A percentile compares a stretch with the other conserved stretches of the same genome.
Evolutionary conservation across 2,329 filamentous ascomycete species (phyloP).

Genomic region (Paecilomyces formosus): DNA sequence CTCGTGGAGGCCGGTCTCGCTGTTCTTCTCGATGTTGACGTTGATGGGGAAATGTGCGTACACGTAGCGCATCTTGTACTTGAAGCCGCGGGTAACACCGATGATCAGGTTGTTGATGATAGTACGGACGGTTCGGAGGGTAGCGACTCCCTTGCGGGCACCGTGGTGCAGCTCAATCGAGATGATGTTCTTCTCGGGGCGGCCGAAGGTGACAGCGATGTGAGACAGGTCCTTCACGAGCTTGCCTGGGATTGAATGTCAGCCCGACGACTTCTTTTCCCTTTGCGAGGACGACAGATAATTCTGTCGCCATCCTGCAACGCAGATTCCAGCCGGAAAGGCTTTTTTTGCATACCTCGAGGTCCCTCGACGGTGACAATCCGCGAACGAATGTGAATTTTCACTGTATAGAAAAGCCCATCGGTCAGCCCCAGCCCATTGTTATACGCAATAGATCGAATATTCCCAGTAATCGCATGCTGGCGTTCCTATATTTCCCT

Average conservation of each 20-base stretch:
- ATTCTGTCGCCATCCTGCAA: slow-evolving; percentile 4
- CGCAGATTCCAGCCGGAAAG: slow-evolving; percentile 6
- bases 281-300: slow-evolving; percentile 3
- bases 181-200: slow-evolving; percentile 78
- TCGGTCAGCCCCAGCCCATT: slow-evolving; percentile 17
- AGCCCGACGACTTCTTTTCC: slow-evolving; percentile 12
- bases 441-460: slow-evolving; percentile 3
- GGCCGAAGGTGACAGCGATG: slow-evolving; percentile 90
- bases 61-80: slow-evolving; percentile 99
- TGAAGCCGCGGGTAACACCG: slow-evolving; percentile 98
- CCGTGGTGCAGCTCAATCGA: slow-evolving; percentile 99
- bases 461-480: slow-evolving; percentile 11
- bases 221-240: slow-evolving; percentile 95
- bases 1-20: slow-evolving; percentile 77
- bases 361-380: slow-evolving; percentile 95
- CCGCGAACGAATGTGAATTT: slow-evolving; percentile 94
- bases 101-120: slow-evolving; percentile 98
- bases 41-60: slow-evolving; percentile 99
- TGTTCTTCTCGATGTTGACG: slow-evolving; percentile 97
- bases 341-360: slow-evolving; percentile 56
- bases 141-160: slow-evolving; percentile 93
- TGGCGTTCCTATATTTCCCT: not conserved
- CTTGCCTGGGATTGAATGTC: slow-evolving; percentile 57
- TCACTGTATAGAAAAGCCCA: slow-evolving; percentile 58
- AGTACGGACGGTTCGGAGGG: slow-evolving; percentile 94